phyloP scores from a whole-genome alignment of 768 basidiomycete genomes.

The Coprinellus micaceus region DNA sequence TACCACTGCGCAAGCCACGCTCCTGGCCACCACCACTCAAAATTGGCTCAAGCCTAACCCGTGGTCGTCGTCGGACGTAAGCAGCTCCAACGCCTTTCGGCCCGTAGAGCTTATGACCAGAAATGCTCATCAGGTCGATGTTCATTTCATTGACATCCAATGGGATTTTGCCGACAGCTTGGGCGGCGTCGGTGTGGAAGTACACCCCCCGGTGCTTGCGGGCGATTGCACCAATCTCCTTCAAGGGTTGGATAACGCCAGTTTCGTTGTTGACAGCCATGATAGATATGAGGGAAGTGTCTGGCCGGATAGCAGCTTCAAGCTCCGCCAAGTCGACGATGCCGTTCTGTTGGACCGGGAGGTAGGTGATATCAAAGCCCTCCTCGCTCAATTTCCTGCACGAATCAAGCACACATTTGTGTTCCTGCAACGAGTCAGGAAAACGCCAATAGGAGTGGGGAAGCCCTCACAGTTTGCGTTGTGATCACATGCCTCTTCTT shows the following conservation, averaged over 20 bases:
- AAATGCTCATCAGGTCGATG: conserved; percentile 93
- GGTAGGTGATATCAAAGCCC: conserved; percentile 95
- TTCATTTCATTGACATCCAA: conserved; percentile 94
- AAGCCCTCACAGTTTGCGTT: conserved; percentile 68
- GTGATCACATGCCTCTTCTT: conserved; percentile 94
- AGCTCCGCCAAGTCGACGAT: conserved; percentile 74
- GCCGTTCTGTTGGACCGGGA: conserved; percentile 90
- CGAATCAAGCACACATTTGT: conserved; percentile 98
- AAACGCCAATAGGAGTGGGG: not conserved
- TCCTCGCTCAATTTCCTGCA: conserved; percentile 94
- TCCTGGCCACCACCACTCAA: conserved; percentile 97
- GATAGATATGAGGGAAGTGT: conserved; percentile 91
- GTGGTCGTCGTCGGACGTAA: conserved; percentile 88
- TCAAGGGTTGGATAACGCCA: conserved; percentile 95
- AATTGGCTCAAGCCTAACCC: conserved; percentile 93
- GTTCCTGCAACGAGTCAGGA: conserved; percentile 55
- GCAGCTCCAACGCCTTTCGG: conserved; percentile 95
- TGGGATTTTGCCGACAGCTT: conserved; percentile 88
- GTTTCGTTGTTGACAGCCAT: conserved; percentile 99
- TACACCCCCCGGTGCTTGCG: conserved; percentile 87
- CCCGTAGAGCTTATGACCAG: conserved; percentile 96
- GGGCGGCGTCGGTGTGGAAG: conserved; percentile 97
- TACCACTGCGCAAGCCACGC: conserved; percentile 92
- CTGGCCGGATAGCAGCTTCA: conserved; percentile 85
- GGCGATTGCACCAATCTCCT: conserved; percentile 86